phyloP scores from a whole-genome alignment of 148 eudicot species.

The Rhododendron williamsianum region DNA sequence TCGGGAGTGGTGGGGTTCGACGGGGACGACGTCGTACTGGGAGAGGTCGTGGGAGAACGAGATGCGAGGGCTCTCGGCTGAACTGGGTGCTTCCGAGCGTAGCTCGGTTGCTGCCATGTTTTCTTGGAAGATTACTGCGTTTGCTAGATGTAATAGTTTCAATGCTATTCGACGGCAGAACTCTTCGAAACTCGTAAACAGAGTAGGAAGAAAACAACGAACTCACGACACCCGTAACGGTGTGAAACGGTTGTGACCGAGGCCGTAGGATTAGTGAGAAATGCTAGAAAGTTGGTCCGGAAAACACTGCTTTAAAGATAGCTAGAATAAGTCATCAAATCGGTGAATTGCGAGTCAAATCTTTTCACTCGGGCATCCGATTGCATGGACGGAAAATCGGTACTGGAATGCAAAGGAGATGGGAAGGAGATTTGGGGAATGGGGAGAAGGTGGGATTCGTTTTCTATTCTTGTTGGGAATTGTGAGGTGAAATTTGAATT shows the following conservation, averaged over 20 bases:
- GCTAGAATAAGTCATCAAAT: not conserved
- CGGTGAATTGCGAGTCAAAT: too few relatives aligned
- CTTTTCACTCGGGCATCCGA: too few relatives aligned
- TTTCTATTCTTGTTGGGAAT: not conserved
- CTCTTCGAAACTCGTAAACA: not conserved
- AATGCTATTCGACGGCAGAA: not conserved
- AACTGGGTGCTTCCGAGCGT: conserved; percentile 43
- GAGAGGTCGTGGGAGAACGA: conserved; percentile 82
- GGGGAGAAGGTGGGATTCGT: not conserved
- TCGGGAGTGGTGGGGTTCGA: conserved; percentile 47
- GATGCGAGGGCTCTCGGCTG: conserved; percentile 63
- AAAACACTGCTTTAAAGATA: not conserved
- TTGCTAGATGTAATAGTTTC: not conserved
- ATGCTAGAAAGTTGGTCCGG: not conserved
- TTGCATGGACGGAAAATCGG: not conserved
- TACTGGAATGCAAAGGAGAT: not conserved
- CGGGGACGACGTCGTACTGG: conserved; percentile 50
- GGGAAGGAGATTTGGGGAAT: not conserved
- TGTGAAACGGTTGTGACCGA: too few relatives aligned
- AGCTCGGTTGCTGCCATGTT: conserved; percentile 60
- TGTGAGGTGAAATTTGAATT: conserved; percentile 10
- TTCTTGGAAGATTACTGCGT: conserved; percentile 7
- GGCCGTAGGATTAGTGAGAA: not conserved
- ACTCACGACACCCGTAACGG: too few relatives aligned
- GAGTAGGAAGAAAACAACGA: not conserved